These are phyloP conservation scores for Ottelia alismoides DNA, from an alignment of 106 monocot species.

Conservation along the genomic window DNA sequence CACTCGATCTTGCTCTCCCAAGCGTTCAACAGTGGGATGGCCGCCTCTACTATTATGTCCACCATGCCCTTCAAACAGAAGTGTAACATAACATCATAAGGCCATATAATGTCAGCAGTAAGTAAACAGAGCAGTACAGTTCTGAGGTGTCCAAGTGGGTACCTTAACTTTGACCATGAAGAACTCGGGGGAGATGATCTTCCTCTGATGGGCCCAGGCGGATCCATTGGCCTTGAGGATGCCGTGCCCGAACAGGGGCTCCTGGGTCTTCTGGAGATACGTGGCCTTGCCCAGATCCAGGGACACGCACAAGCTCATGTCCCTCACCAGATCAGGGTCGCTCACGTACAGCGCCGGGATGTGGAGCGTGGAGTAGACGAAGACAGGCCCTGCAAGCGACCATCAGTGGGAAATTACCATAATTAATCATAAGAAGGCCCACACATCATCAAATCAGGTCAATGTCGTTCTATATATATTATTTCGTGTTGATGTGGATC, in stretches of 20 bases:
- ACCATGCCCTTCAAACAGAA: constrained; percentile 40
- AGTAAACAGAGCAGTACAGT: too few relatives aligned
- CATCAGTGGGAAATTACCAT: too few relatives aligned
- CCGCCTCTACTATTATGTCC: constrained; percentile 48
- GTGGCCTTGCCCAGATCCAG: constrained; percentile 50
- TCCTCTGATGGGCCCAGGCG: constrained; percentile 58
- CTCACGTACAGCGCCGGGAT: constrained; percentile 40
- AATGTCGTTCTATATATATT: too few relatives aligned
- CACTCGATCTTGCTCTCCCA: constrained; percentile 40
- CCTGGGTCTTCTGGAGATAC: constrained; percentile 35
- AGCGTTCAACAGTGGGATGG: constrained; percentile 27
- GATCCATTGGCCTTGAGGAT: constrained; percentile 46
- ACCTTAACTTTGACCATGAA: constrained; percentile 74
- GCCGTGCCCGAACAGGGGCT: constrained; percentile 50
- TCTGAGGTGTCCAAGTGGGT: background rate
- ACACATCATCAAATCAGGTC: too few relatives aligned
- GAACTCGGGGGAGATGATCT: constrained; percentile 69
- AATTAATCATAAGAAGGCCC: too few relatives aligned
- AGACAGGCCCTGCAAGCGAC: constrained; percentile 43
- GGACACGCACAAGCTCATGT: constrained; percentile 44
- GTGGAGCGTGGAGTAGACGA: constrained; percentile 33
- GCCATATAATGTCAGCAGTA: background rate
- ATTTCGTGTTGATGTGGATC: too few relatives aligned
- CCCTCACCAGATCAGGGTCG: constrained; percentile 41
- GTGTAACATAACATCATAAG: background rate